Evolutionary conservation across 2,329 filamentous ascomycete genomes (phyloP).

Genomic region (Beauveria bassiana): DNA sequence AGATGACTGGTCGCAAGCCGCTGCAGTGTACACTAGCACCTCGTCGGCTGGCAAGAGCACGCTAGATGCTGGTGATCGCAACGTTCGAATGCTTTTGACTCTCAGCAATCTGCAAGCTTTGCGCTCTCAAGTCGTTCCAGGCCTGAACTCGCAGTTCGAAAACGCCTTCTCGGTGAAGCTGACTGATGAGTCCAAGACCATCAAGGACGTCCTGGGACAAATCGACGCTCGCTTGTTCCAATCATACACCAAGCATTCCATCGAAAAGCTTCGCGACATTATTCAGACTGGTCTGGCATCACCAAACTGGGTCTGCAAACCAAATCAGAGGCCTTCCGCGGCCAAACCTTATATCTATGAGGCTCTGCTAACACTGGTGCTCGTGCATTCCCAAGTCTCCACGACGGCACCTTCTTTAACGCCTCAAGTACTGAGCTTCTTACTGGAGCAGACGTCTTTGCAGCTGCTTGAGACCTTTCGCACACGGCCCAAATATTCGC

Average conservation of each 20-base stretch:
- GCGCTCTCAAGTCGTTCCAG: conserved; percentile 73
- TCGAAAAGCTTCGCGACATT: conserved; percentile 58
- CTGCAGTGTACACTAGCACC: conserved; percentile 17
- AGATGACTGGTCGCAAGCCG: conserved; percentile 45
- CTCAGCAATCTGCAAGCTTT: conserved; percentile 85
- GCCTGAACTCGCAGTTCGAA: conserved; percentile 87
- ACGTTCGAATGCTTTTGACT: conserved; percentile 87
- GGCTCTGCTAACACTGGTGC: conserved; percentile 73
- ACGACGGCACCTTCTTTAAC: conserved; percentile 73
- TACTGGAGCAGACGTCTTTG: conserved; percentile 73
- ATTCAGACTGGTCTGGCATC: conserved; percentile 66
- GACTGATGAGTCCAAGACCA: conserved; percentile 86
- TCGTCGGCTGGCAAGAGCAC: conserved; percentile 35
- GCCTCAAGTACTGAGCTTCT: conserved; percentile 71
- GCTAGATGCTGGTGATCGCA: conserved; percentile 54
- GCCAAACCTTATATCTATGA: conserved; percentile 88
- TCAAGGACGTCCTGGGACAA: conserved; percentile 81
- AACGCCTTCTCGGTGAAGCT: conserved; percentile 89
- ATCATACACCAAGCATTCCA: conserved; percentile 76
- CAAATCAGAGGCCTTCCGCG: conserved; percentile 55
- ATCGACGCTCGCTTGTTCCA: conserved; percentile 89
- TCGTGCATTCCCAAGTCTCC: conserved; percentile 84
- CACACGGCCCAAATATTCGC: conserved; percentile 58
- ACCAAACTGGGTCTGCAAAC: conserved; percentile 60
- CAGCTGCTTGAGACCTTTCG: conserved; percentile 78